These are phyloP conservation scores for Schwanniomyces occidentalis DNA, from an alignment of 805 yeast genomes.

Conservation along the genomic window DNA sequence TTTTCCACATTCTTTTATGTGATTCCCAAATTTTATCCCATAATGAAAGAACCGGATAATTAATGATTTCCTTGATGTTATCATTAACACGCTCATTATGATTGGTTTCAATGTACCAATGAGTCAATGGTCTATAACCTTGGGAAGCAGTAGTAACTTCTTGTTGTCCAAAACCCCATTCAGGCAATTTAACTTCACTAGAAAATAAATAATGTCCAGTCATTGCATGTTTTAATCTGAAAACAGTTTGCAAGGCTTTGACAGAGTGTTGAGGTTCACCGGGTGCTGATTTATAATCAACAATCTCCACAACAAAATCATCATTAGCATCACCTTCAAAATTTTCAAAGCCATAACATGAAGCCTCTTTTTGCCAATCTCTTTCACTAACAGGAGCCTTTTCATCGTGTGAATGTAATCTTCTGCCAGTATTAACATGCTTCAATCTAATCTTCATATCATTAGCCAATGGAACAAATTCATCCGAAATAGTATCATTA, in stretches of 20 bases:
- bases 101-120: slow-evolving; percentile 78
- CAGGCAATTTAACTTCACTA: slow-evolving; percentile 72
- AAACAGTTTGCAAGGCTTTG: slow-evolving; percentile 66
- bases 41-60: slow-evolving; percentile 56
- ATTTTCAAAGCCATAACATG: slow-evolving; percentile 74
- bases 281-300: slow-evolving; percentile 47
- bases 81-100: slow-evolving; percentile 47
- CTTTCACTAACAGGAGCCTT: slow-evolving; percentile 73
- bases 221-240: slow-evolving; percentile 78
- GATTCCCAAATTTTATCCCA: slow-evolving; percentile 63
- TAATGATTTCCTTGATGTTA: slow-evolving; percentile 24
- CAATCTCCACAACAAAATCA: slow-evolving; percentile 77
- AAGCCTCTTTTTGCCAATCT: slow-evolving; percentile 85
- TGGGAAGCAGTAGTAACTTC: slow-evolving; percentile 80
- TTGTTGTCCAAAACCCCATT: slow-evolving; percentile 82
- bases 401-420: slow-evolving; percentile 83
- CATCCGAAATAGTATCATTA: slow-evolving; percentile 56
- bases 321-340: slow-evolving; percentile 84
- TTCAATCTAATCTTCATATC: slow-evolving; percentile 70
- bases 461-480: slow-evolving; percentile 62
- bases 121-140: slow-evolving; percentile 58
- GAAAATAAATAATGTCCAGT: slow-evolving; percentile 76
- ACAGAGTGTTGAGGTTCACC: slow-evolving; percentile 56
- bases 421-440: slow-evolving; percentile 57
- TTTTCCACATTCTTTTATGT: slow-evolving; percentile 75